phyloP scores from a whole-genome alignment of 176 grass and related monocot genomes.

The Luzula sylvatica region DNA sequence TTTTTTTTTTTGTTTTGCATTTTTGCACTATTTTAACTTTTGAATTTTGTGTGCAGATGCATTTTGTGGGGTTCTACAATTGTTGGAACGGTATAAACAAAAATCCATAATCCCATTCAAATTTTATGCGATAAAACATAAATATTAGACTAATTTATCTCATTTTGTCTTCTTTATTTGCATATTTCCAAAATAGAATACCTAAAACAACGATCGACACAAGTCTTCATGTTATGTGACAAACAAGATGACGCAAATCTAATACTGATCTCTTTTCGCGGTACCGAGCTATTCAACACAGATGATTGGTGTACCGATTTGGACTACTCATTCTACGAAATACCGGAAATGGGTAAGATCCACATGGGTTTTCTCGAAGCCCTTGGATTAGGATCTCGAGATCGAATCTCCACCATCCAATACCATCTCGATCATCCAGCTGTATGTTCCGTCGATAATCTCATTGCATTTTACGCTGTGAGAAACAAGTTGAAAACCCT shows the following conservation, averaged over 20 bases:
- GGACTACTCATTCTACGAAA: slow-evolving; percentile 51
- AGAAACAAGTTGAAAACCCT: slow-evolving; percentile 26
- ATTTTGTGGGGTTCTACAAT: slow-evolving; percentile 37
- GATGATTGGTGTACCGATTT: slow-evolving; percentile 81
- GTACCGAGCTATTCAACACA: slow-evolving; percentile 77
- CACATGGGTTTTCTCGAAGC: slow-evolving; percentile 89
- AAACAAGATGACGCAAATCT: slow-evolving; percentile 26
- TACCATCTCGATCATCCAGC: slow-evolving; percentile 1
- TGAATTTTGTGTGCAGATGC: slow-evolving; percentile 27
- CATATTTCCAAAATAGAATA: slow-evolving; percentile 44
- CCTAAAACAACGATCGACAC: slow-evolving; percentile 33
- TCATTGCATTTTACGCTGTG: slow-evolving; percentile 59
- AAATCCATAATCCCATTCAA: too few species aligned
- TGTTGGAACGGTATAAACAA: slow-evolving; percentile 34
- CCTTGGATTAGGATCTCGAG: slow-evolving; percentile 49
- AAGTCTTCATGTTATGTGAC: slow-evolving; percentile 66
- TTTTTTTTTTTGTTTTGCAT: too few species aligned
- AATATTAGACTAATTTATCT: too few species aligned
- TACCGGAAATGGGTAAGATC: slow-evolving; percentile 61
- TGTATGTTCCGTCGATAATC: slow-evolving; percentile 14
- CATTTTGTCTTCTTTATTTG: too few species aligned
- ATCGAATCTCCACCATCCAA: slow-evolving; percentile 8
- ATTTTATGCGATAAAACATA: too few species aligned
- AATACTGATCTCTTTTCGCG: slow-evolving; percentile 48
- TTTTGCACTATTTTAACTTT: background rate